Conservation (phyloP, 139 green algal genomes). For the Chloropicon primus region DNA sequence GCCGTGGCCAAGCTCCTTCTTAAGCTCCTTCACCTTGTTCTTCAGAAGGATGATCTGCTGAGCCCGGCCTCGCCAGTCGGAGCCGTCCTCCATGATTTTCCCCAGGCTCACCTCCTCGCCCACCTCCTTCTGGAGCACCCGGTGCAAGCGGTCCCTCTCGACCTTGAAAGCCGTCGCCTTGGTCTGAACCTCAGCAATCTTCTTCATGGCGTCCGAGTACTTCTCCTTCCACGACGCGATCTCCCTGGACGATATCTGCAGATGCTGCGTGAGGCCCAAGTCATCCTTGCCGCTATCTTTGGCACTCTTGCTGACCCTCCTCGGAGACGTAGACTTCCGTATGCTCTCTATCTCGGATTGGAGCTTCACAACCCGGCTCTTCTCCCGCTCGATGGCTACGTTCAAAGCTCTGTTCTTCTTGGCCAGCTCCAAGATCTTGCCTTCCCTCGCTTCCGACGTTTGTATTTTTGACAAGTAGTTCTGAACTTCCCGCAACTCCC, state of each 20-base stretch:
- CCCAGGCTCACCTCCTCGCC: constrained; percentile 42
- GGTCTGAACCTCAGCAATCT: not conserved
- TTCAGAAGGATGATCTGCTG: constrained; percentile 45
- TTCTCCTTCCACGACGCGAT: not conserved
- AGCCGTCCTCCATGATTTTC: constrained; percentile 30
- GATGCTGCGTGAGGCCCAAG: not conserved
- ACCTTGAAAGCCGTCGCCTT: not conserved
- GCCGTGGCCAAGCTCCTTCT: constrained; percentile 5
- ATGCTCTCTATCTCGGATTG: not conserved
- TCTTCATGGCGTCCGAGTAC: not conserved
- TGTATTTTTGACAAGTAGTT: not conserved
- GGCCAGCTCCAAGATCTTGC: not conserved
- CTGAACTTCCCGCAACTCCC: not conserved
- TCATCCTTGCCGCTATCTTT: not conserved
- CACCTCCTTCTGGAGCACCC: constrained; percentile 39
- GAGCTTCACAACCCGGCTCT: not conserved
- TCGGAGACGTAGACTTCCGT: not conserved
- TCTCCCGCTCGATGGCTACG: not conserved
- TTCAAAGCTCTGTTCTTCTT: not conserved
- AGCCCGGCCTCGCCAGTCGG: constrained; percentile 32
- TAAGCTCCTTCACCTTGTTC: constrained; percentile 35
- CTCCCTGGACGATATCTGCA: not conserved
- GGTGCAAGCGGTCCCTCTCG: constrained; percentile 23
- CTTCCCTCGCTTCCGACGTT: not conserved
- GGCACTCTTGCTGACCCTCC: not conserved